phyloP scores from a whole-genome alignment of 495 filamentous ascomycete species.

The Immersiella caudata region DNA sequence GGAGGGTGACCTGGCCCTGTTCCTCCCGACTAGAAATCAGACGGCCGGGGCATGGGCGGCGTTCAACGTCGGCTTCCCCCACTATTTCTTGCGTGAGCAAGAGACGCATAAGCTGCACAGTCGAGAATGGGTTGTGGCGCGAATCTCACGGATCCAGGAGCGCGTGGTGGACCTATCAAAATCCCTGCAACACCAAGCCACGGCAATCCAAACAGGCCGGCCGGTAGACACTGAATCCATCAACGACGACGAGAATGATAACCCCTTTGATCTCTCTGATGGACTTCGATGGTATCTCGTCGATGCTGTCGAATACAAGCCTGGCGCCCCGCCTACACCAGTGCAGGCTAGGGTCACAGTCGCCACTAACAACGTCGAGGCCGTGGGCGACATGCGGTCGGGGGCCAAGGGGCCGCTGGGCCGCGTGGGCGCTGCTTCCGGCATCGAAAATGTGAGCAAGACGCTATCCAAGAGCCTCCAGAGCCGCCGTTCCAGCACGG shows the following conservation, averaged over 20 bases:
- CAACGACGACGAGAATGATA: conserved; percentile 80
- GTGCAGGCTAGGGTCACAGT: conserved; percentile 89
- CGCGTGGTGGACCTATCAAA: conserved; percentile 91
- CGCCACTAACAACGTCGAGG: conserved; percentile 84
- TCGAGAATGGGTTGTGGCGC: conserved; percentile 91
- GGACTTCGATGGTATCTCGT: conserved; percentile 95
- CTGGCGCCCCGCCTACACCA: conserved; percentile 89
- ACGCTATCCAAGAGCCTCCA: conserved; percentile 85
- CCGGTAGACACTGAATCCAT: conserved; percentile 43
- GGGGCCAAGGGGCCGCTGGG: conserved; percentile 50
- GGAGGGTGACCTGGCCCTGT: conserved; percentile 92
- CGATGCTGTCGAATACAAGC: conserved; percentile 90
- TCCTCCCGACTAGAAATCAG: conserved; percentile 92
- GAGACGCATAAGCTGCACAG: conserved; percentile 79
- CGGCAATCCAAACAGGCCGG: conserved; percentile 15
- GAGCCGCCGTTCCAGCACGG: conserved; percentile 83
- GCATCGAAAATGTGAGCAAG: conserved; percentile 71
- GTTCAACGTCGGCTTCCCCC: conserved; percentile 95
- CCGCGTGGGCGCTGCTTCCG: conserved; percentile 42
- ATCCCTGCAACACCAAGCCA: conserved; percentile 46
- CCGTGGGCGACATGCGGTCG: conserved; percentile 57
- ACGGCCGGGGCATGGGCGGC: conserved; percentile 94
- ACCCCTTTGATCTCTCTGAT: conserved; percentile 95
- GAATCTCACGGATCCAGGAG: conserved; percentile 90
- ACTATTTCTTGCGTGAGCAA: conserved; percentile 95